Evolutionary conservation across 352 stramenopile species (phyloP), one percentile per base, ranked within the genome.

Genomic region (Hyaloperonospora arabidopsidis): DNA sequence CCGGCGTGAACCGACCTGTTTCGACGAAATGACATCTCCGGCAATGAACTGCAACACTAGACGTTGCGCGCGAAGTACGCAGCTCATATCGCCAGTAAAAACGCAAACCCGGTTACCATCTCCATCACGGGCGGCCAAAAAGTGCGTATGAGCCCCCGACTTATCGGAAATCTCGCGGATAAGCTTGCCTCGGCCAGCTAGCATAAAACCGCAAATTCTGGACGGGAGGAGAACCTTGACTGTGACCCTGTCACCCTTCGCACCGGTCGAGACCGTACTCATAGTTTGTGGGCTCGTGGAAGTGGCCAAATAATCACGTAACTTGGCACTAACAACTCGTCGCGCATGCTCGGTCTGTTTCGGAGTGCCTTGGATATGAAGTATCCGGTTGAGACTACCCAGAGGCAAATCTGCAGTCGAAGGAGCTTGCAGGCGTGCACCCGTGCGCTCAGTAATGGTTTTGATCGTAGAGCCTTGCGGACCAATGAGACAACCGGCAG

Each of bases 31-130:
- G 1, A 52, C 61, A 40, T 86, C 78, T 19, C 71, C 70, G 19
- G 79, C 76, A n/a, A 85, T 57, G 35, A 84, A 62, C 36, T 82
- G 72, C 32, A 89, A 61, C 12, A 89, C 54, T 3, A 89, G 60
- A 23, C 74, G 66, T 52, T 87, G 53, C 0, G 76, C 79, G 7
- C 66, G 66, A 48, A 89, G 61, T 5, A 84, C 74, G 19, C 61
- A 63, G 15, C 49, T 23, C 61, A 79, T 71, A 7, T 84, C 74
- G 1, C 79, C 76, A 19, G 61, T 74, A 47, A 89, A 61, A 10
- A 86, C 52, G 43, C 76, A 87, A 5, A 89, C 45, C 0, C 76
- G 65, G 14, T 58, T 62, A 18, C 82, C 72, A 14, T 76, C 57
- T 18, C 15, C 5, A 21, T 70, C 57, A 32, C 73, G 48, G 1